phyloP scores from a whole-genome alignment of 2,329 filamentous ascomycete species.

The Cytospora chrysosperma region DNA sequence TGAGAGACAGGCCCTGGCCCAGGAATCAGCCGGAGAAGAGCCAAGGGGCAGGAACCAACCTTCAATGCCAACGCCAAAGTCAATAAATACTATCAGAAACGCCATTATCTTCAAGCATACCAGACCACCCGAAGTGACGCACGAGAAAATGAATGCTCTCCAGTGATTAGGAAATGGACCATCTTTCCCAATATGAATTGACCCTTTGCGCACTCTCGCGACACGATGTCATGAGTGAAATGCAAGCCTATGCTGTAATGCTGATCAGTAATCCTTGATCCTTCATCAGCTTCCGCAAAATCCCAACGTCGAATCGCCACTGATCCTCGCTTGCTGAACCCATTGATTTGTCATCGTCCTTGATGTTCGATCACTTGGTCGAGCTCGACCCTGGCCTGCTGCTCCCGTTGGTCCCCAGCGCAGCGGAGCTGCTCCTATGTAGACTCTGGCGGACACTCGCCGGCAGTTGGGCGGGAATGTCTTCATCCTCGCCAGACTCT shows the following conservation, averaged over 20 bases:
- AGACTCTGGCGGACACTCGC: constrained; percentile 33
- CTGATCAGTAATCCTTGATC: too few relatives aligned
- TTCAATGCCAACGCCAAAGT: background rate
- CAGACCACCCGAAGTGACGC: background rate
- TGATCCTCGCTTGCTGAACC: background rate
- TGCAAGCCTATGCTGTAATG: background rate
- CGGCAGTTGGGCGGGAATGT: constrained; percentile 36
- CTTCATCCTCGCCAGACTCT: constrained; percentile 30
- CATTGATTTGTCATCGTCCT: too few relatives aligned
- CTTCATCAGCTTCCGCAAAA: background rate
- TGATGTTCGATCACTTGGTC: background rate
- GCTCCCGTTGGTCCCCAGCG: background rate
- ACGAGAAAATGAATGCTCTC: background rate
- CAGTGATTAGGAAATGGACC: background rate
- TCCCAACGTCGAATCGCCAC: background rate
- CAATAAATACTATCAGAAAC: background rate
- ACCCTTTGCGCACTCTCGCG: background rate
- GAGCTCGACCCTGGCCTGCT: background rate
- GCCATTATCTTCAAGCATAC: background rate
- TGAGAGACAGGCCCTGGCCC: too few relatives aligned
- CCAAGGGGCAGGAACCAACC: background rate
- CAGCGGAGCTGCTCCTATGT: constrained; percentile 1
- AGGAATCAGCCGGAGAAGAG: background rate
- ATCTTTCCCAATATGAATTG: background rate
- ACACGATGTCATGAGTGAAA: too few relatives aligned